These are phyloP conservation scores for Rhizophora mangle DNA, from an alignment of 345 rosid genomes.

Conservation along the genomic window DNA sequence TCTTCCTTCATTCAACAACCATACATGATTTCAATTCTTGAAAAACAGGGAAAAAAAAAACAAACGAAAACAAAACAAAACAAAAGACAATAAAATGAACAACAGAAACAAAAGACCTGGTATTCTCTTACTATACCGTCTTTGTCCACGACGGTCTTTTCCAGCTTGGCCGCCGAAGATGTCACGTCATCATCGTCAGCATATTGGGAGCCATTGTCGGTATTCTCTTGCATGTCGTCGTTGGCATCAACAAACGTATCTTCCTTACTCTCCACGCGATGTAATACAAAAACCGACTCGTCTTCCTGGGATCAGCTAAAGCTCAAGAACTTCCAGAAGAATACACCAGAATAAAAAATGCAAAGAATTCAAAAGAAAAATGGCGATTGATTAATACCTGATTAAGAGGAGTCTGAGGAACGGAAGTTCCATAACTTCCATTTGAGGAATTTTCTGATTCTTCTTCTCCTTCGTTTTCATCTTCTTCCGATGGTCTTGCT, in stretches of 20 bases:
- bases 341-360: not conserved
- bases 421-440: slow-evolving; percentile 10
- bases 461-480: slow-evolving; percentile 1
- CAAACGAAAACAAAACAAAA: not conserved
- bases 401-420: slow-evolving; percentile 10
- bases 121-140: not conserved
- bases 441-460: slow-evolving; percentile 7
- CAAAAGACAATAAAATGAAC: not conserved
- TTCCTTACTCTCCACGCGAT: slow-evolving; percentile 59
- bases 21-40: not conserved
- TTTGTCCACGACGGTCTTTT: slow-evolving; percentile 1
- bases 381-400: slow-evolving; percentile 15
- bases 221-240: slow-evolving; percentile 58
- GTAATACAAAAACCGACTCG: slow-evolving; percentile 19
- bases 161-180: slow-evolving; percentile 1
- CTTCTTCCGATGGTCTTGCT: slow-evolving; percentile 11
- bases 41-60: not conserved
- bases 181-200: slow-evolving; percentile 6
- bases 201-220: slow-evolving; percentile 4
- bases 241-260: slow-evolving; percentile 89
- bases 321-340: not conserved
- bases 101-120: not conserved
- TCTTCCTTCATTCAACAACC: slow-evolving; percentile 42
- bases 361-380: not conserved
- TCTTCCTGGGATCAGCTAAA: slow-evolving; percentile 20